Conservation (phyloP, 2,329 filamentous ascomycete genomes). For the Ophiostoma himal-ulmi region DNA sequence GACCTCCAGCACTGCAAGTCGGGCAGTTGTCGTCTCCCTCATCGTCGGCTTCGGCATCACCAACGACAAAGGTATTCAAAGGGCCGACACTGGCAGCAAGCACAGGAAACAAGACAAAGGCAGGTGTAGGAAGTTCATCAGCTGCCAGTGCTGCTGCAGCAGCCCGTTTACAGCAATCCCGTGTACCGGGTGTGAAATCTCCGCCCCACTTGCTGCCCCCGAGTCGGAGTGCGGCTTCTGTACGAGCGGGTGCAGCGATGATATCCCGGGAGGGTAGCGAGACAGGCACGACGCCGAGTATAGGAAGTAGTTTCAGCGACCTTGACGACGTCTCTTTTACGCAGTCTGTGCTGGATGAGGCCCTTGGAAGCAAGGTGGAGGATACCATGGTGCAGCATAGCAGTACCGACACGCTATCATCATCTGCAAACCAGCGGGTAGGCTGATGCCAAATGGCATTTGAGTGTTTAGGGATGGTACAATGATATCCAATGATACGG, state of each 20-base stretch:
- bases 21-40: constrained; percentile 13
- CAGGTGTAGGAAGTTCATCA: constrained; percentile 23
- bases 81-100: constrained; percentile 6
- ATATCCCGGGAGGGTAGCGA: constrained; percentile 58
- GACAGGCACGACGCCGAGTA: constrained; percentile 59
- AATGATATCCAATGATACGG: not conserved
- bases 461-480: not conserved
- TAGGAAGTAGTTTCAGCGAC: constrained; percentile 83
- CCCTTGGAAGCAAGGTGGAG: constrained; percentile 26
- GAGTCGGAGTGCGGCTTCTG: constrained; percentile 48
- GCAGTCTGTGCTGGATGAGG: constrained; percentile 27
- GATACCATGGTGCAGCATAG: constrained; percentile 19
- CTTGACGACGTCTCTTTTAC: constrained; percentile 48
- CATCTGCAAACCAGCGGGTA: constrained; percentile 12
- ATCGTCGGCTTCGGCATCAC: constrained; percentile 23
- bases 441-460: not conserved
- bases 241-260: not conserved
- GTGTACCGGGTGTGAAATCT: constrained; percentile 33
- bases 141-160: constrained; percentile 29
- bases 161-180: constrained; percentile 19
- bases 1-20: not conserved
- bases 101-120: not conserved
- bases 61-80: constrained; percentile 17
- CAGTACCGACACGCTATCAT: constrained; percentile 20
- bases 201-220: constrained; percentile 49